Conservation (phyloP, 768 basidiomycete genomes). For the Suillus sp. region DNA sequence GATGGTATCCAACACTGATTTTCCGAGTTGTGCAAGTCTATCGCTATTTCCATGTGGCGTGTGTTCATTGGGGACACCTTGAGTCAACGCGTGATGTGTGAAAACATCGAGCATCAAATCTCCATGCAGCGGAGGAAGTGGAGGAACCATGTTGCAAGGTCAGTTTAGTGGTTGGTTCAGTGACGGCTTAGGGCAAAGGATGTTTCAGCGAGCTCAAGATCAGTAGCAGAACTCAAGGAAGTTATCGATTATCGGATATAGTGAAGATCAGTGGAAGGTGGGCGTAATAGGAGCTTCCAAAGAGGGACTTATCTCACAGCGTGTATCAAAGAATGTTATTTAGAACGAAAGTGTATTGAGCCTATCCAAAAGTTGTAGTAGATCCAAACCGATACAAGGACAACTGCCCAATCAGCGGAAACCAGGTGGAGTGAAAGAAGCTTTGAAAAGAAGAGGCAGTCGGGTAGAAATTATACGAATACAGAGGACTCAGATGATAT, state of each 20-base stretch:
- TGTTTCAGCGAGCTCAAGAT: not conserved
- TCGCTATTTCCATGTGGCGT: constrained; percentile 44
- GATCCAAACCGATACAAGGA: not conserved
- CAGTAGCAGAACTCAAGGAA: not conserved
- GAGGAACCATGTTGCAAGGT: constrained; percentile 32
- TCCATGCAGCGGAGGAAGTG: constrained; percentile 57
- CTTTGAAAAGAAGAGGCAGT: not conserved
- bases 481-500: constrained; percentile 2
- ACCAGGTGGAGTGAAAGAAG: not conserved
- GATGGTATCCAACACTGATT: constrained; percentile 50
- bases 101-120: constrained; percentile 62
- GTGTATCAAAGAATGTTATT: not conserved
- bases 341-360: not conserved
- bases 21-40: constrained; percentile 61
- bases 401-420: not conserved
- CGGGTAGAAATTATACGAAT: not conserved
- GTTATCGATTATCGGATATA: not conserved
- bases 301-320: not conserved
- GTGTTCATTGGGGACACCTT: not conserved
- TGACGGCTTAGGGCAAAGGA: not conserved
- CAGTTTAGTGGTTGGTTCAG: not conserved
- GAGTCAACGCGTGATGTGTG: constrained; percentile 43
- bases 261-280: not conserved
- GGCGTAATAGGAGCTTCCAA: constrained; percentile 1
- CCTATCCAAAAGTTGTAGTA: not conserved